Evolutionary conservation across 2,329 filamentous ascomycete genomes (phyloP), one percentile per base, ranked within the genome.

Genomic region (Sclerotinia borealis): DNA sequence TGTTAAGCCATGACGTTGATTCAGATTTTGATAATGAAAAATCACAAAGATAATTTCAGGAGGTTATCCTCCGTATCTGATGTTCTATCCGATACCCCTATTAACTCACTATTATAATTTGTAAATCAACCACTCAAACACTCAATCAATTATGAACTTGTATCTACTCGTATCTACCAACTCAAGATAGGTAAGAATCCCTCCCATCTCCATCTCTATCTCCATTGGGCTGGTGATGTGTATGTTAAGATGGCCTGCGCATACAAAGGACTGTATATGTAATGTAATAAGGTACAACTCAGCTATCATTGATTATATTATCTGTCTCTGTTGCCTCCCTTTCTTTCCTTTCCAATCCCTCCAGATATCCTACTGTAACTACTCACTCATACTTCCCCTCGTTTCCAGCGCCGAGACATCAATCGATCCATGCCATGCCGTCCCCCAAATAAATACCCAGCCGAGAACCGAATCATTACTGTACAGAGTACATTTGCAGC

Each of bases 231-330:
- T 47, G 55, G 25, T 39, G 27, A n/a, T 27, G 31, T 36, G n/a
- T n/a, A n/a, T 17, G 36, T 34, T 47, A 50, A 31, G 31, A 60
- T 36, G 37, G 49, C 56, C 43, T 36, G 43, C 45, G 48, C 34
- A 29, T 27, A 34, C 29, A 50, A 50, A n/a, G n/a, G n/a, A n/a
- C n/a, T n/a, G n/a, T 29, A 41, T 45, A 59, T 43, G 56, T 59
- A 59, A 59, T 43, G 56, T 59, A 59, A 43, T 59, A 59, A 59
- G 56, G 56, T 59, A 59, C 56, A 39, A 41, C 56, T 34, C 29
- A 36, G n/a, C 29, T 49, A 49, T 37, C 43, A 59, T 59, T 49
- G 41, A 45, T n/a, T n/a, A n/a, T n/a, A n/a, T n/a, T n/a, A n/a
- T n/a, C 29, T 60, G 56, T 60, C 56, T 60, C 58, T 43, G 36